Evolutionary conservation across 2,329 filamentous ascomycete genomes (phyloP).

Genomic region (Niveomyces coronatus): DNA sequence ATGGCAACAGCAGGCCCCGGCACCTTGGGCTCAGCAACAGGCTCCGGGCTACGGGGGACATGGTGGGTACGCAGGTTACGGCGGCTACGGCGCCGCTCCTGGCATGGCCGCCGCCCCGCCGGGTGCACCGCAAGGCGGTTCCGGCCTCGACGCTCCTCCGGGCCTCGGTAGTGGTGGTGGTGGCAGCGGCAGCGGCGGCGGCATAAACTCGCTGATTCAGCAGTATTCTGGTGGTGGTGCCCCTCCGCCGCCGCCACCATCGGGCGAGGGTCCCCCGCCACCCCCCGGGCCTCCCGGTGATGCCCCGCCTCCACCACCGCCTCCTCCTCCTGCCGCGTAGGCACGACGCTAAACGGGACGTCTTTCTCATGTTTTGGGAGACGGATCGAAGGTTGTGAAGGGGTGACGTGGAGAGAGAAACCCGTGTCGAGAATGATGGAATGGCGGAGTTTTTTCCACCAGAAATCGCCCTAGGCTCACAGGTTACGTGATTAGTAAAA

Average conservation of each 20-base stretch:
- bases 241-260: conserved; percentile 49
- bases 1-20: conserved; percentile 32
- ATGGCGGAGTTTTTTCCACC: too few relatives aligned
- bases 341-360: conserved; percentile 5
- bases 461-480: too few relatives aligned
- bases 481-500: too few relatives aligned
- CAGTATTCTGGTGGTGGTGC: conserved; percentile 46
- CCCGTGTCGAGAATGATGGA: too few relatives aligned
- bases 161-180: too few relatives aligned
- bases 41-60: conserved; percentile 47
- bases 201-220: conserved; percentile 56
- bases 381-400: too few relatives aligned
- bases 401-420: too few relatives aligned
- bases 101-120: conserved; percentile 28
- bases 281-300: conserved; percentile 48
- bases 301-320: conserved; percentile 53
- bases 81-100: conserved; percentile 32
- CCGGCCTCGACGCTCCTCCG: conserved; percentile 43
- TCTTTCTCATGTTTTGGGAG: too few relatives aligned
- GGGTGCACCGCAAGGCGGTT: conserved; percentile 31
- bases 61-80: conserved; percentile 37
- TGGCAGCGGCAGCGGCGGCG: too few relatives aligned
- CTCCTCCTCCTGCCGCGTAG: conserved; percentile 45
- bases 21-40: conserved; percentile 34
- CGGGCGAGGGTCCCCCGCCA: conserved; percentile 35